Conservation (phyloP, 139 green algal genomes). For the Chlamydomonas sp. region DNA sequence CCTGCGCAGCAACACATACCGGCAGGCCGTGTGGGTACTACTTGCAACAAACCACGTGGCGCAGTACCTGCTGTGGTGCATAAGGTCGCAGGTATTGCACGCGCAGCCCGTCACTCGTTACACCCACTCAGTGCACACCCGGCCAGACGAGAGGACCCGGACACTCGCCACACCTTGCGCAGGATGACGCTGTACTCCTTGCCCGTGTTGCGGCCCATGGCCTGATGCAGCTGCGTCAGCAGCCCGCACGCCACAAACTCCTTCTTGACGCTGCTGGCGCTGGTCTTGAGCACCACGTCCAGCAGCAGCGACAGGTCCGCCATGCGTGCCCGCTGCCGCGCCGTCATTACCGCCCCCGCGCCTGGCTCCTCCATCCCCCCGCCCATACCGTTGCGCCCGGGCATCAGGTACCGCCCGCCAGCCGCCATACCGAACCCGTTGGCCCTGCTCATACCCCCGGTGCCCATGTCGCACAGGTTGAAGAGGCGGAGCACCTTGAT, state of each 20-base stretch:
- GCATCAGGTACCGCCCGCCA: conserved; percentile 20
- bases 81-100: background rate
- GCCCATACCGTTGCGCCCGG: conserved; percentile 12
- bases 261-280: conserved; percentile 53
- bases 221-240: conserved; percentile 85
- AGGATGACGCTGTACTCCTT: conserved; percentile 74
- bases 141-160: no score
- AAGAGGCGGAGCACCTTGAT: conserved; percentile 90
- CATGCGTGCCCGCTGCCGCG: conserved; percentile 82
- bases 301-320: conserved; percentile 89
- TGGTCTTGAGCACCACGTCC: conserved; percentile 85
- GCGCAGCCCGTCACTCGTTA: background rate
- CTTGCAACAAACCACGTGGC: background rate
- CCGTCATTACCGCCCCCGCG: conserved; percentile 45
- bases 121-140: background rate
- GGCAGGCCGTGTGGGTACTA: background rate
- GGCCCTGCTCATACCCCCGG: background rate
- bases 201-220: conserved; percentile 55
- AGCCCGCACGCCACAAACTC: conserved; percentile 81
- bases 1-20: conserved; percentile 46
- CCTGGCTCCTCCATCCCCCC: conserved; percentile 35
- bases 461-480: conserved; percentile 90
- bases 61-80: background rate
- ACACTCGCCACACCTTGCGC: conserved; percentile 21
- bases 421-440: conserved; percentile 18